phyloP scores from a whole-genome alignment of 1,284 basidiomycete species.

The Xerocomus minutiporus region DNA sequence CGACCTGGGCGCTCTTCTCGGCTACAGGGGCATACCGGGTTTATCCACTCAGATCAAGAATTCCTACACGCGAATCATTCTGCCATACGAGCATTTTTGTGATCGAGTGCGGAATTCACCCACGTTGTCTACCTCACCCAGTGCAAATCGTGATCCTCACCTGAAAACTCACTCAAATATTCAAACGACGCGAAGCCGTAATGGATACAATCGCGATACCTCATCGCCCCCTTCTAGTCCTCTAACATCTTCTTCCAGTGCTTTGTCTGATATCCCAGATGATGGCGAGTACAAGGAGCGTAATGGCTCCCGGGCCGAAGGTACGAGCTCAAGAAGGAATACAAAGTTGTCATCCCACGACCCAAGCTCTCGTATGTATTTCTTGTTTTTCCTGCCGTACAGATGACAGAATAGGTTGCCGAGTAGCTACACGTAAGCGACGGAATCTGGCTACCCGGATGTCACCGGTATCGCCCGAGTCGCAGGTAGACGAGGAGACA shows the following conservation, averaged over 20 bases:
- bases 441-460: conserved; percentile 30
- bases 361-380: conserved; percentile 35
- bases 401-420: conserved; percentile 8
- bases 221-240: conserved; percentile 61
- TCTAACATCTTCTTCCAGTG: conserved; percentile 63
- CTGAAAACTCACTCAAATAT: conserved; percentile 43
- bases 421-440: conserved; percentile 36
- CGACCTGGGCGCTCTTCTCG: conserved; percentile 76
- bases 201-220: conserved; percentile 35
- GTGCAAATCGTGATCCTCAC: conserved; percentile 35
- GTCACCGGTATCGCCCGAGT: conserved; percentile 43
- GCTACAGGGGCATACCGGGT: conserved; percentile 77
- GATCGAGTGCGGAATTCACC: conserved; percentile 69
- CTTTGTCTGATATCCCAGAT: conserved; percentile 74
- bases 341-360: conserved; percentile 44
- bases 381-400: conserved; percentile 10
- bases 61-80: conserved; percentile 86
- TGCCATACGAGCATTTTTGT: conserved; percentile 91
- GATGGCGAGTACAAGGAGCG: conserved; percentile 58
- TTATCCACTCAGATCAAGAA: conserved; percentile 85
- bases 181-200: conserved; percentile 39
- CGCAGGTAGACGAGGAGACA: conserved; percentile 41
- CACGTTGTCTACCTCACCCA: conserved; percentile 40
- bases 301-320: conserved; percentile 29
- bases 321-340: conserved; percentile 39